These are phyloP conservation scores for Trametes punicea DNA, from an alignment of 768 basidiomycete genomes.

Conservation along the genomic window DNA sequence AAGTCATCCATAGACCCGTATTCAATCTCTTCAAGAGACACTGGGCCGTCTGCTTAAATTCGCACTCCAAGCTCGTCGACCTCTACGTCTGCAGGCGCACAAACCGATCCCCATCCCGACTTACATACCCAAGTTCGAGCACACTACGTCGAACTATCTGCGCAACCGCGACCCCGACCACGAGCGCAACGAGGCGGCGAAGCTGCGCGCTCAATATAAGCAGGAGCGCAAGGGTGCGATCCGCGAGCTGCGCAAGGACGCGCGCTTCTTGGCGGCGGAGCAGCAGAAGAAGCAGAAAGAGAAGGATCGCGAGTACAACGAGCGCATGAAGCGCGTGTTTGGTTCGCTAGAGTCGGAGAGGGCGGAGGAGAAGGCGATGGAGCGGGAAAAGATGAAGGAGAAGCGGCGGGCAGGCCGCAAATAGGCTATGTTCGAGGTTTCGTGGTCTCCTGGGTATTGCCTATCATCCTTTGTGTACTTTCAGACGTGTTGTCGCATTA, in stretches of 20 bases:
- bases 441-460: too few species aligned
- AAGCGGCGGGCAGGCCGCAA: slow-evolving; percentile 77
- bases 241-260: slow-evolving; percentile 92
- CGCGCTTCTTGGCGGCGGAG: slow-evolving; percentile 86
- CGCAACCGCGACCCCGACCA: slow-evolving; percentile 87
- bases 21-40: slow-evolving; percentile 45
- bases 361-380: slow-evolving; percentile 92
- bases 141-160: slow-evolving; percentile 66
- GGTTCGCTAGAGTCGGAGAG: slow-evolving; percentile 80
- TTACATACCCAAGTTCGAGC: slow-evolving; percentile 92
- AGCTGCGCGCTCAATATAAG: slow-evolving; percentile 85
- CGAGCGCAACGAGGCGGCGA: slow-evolving; percentile 82
- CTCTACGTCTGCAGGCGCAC: slow-evolving; percentile 85
- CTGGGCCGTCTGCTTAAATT: slow-evolving; percentile 69
- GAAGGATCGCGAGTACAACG: slow-evolving; percentile 79
- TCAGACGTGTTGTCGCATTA: too few species aligned
- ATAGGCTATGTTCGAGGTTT: slow-evolving; percentile 29
- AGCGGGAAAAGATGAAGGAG: slow-evolving; percentile 74
- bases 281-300: slow-evolving; percentile 80
- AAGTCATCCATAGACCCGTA: slow-evolving; percentile 40
- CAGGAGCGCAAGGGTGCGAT: slow-evolving; percentile 97
- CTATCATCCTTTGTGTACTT: too few species aligned
- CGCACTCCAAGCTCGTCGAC: slow-evolving; percentile 64
- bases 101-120: slow-evolving; percentile 95
- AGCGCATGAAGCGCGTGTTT: slow-evolving; percentile 80